phyloP scores from a whole-genome alignment of 345 rosid genomes.

The Ailanthus altissimus region DNA sequence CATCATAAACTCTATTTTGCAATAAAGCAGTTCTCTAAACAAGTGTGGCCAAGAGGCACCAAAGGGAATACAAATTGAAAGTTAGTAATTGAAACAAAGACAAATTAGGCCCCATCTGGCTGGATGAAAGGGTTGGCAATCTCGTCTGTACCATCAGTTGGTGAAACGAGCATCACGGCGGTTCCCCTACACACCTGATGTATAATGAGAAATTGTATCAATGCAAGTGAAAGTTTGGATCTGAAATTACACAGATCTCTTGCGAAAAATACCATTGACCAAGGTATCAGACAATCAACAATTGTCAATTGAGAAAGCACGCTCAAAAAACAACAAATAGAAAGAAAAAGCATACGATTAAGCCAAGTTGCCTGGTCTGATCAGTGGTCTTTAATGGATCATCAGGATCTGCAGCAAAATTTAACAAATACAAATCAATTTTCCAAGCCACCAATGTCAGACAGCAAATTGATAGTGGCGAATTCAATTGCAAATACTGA shows the following conservation, averaged over 20 bases:
- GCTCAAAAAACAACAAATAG: neutral
- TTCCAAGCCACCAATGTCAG: neutral
- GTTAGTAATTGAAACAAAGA: constrained; percentile 3
- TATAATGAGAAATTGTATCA: constrained; percentile 1
- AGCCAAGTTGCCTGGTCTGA: constrained; percentile 90
- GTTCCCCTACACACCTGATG: constrained; percentile 95
- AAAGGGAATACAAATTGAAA: neutral
- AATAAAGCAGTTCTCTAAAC: neutral
- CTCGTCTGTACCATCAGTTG: constrained; percentile 97
- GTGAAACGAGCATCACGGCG: constrained; percentile 98
- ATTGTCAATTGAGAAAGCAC: neutral
- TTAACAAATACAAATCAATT: constrained; percentile 1
- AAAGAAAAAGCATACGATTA: constrained; percentile 56
- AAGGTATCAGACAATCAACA: neutral
- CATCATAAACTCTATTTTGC: constrained; percentile 6
- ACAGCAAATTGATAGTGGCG: neutral
- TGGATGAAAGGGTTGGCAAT: constrained; percentile 93
- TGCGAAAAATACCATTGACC: neutral
- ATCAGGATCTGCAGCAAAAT: constrained; percentile 66
- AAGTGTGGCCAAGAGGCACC: neutral
- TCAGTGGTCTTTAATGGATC: constrained; percentile 96
- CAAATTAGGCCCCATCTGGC: constrained; percentile 73
- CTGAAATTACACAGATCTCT: neutral
- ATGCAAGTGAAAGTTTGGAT: neutral
- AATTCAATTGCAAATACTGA: constrained; percentile 5